Conservation (phyloP, 345 rosid genomes). For the Angophora floribunda region DNA sequence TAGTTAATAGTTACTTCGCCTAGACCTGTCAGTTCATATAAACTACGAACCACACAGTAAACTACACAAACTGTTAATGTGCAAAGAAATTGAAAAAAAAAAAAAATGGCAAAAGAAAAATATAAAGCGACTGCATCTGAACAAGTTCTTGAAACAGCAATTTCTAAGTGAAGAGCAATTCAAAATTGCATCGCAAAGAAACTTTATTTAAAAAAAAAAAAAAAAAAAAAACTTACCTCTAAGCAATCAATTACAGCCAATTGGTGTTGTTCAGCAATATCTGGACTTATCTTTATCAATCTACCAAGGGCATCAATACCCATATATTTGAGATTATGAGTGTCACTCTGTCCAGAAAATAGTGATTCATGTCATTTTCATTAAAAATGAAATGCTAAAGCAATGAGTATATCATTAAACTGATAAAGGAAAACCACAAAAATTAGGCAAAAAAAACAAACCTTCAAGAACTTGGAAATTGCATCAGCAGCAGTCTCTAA, state of each 20-base stretch:
- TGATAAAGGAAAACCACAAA: background rate
- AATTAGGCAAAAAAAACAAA: slow-evolving; percentile 4
- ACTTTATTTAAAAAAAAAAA: background rate
- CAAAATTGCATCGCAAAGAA: background rate
- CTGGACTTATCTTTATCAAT: slow-evolving; percentile 83
- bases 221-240: slow-evolving; percentile 50
- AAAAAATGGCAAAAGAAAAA: background rate
- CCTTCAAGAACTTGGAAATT: slow-evolving; percentile 90
- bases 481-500: slow-evolving; percentile 86
- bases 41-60: background rate
- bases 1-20: background rate
- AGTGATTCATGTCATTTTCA: background rate
- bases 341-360: slow-evolving; percentile 68
- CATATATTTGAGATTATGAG: slow-evolving; percentile 92
- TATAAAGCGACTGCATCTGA: background rate
- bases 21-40: background rate
- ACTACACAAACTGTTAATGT: background rate
- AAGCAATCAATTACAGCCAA: slow-evolving; percentile 98
- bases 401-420: background rate
- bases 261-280: slow-evolving; percentile 96
- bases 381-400: background rate
- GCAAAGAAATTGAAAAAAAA: background rate
- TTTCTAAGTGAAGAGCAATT: background rate
- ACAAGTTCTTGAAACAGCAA: background rate
- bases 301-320: slow-evolving; percentile 96